Percentiles rank a stretch among this genome's conserved stretches.
phyloP scores from a whole-genome alignment of 148 eudicot genomes.

The Euryodendron excelsum region DNA sequence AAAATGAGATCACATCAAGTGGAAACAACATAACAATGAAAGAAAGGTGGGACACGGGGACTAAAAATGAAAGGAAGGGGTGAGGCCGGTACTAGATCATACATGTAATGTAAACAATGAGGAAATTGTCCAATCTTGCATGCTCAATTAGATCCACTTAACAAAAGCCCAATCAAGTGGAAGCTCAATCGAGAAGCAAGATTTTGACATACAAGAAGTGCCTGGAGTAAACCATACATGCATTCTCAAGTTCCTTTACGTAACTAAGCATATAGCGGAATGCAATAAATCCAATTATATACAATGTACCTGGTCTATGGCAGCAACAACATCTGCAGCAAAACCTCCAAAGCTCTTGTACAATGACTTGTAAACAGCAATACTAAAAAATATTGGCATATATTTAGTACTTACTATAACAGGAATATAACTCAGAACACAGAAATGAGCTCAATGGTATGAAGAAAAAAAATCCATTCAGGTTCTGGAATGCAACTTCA shows the following conservation, averaged over 20 bases:
- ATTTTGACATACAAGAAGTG: not conserved
- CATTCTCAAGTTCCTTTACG: not conserved
- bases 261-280: not conserved
- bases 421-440: not conserved
- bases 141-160: not conserved
- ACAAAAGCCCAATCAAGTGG: not conserved
- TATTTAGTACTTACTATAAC: not conserved
- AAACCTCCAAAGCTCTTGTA: slow-evolving; percentile 99
- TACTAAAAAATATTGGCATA: slow-evolving; percentile 41
- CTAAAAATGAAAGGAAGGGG: not conserved
- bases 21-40: not conserved
- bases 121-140: not conserved
- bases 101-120: not conserved
- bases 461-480: not conserved
- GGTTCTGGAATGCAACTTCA: too few relatives aligned
- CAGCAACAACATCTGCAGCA: slow-evolving; percentile 99
- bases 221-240: not conserved
- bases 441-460: not conserved
- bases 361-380: slow-evolving; percentile 96
- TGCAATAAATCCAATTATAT: not conserved
- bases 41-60: not conserved
- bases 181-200: not conserved
- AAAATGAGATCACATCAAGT: not conserved
- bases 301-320: slow-evolving; percentile 89
- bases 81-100: not conserved